phyloP scores from a whole-genome alignment of 345 rosid genomes.

The Syzygium grande region DNA sequence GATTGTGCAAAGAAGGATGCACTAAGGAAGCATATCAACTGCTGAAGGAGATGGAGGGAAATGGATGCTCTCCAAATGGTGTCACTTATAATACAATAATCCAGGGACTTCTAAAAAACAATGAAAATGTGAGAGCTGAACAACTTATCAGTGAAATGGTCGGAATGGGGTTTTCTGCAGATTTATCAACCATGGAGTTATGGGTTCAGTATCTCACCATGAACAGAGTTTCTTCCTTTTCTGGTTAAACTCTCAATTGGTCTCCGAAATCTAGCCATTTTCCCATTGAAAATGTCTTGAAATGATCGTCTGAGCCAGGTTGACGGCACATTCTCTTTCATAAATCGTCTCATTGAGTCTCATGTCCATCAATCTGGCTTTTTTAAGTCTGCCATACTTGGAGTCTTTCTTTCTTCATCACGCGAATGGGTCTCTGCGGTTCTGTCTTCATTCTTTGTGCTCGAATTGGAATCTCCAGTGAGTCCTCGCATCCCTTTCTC shows the following conservation, averaged over 20 bases:
- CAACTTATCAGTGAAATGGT: not conserved
- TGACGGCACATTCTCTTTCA: not conserved
- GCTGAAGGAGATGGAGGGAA: conserved; percentile 13
- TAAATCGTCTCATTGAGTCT: not conserved
- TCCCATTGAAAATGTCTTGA: not conserved
- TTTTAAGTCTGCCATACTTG: not conserved
- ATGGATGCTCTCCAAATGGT: conserved; percentile 9
- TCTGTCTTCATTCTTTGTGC: too few relatives aligned
- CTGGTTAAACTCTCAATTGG: not conserved
- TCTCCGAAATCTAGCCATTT: not conserved
- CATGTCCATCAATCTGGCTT: not conserved
- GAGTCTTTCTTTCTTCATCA: not conserved
- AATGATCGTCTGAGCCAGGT: not conserved
- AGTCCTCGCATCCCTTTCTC: not conserved
- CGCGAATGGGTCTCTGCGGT: too few relatives aligned
- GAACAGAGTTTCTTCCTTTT: not conserved
- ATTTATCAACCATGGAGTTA: not conserved
- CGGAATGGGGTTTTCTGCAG: not conserved
- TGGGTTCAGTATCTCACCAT: not conserved
- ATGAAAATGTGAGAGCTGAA: not conserved
- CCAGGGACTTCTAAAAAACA: not conserved
- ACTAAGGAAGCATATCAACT: conserved; percentile 1
- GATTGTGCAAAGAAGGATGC: conserved; percentile 6
- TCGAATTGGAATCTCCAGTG: not conserved
- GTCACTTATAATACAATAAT: conserved; percentile 4